phyloP scores from a whole-genome alignment of 2,329 filamentous ascomycete species.

The Botrytis elliptica region DNA sequence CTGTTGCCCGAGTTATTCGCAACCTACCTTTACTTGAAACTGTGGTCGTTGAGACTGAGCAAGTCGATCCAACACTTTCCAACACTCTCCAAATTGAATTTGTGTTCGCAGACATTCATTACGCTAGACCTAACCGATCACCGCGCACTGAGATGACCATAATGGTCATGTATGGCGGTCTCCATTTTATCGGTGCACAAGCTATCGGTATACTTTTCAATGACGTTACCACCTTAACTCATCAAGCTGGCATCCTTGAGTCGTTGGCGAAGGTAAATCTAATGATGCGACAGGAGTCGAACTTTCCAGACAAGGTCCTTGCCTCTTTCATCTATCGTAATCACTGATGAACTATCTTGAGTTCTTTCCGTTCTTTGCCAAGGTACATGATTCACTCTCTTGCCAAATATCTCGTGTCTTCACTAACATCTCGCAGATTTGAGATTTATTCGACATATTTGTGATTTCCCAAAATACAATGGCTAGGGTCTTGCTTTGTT shows the following conservation, averaged over 20 bases:
- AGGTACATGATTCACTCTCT: not conserved
- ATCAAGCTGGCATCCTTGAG: constrained; percentile 4
- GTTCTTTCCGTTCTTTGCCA: not conserved
- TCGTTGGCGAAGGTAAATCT: not conserved
- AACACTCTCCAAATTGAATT: not conserved
- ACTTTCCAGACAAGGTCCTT: not conserved
- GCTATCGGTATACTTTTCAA: not conserved
- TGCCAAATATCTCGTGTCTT: not conserved
- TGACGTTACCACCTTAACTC: not conserved
- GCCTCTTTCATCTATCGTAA: not conserved
- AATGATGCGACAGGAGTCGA: not conserved
- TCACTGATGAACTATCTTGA: not conserved
- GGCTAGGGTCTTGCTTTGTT: not conserved
- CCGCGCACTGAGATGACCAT: constrained; percentile 14
- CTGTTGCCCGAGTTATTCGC: not conserved
- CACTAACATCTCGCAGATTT: not conserved
- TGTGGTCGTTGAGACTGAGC: not conserved
- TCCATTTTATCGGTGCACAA: not conserved
- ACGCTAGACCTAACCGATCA: not conserved
- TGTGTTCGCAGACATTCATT: not conserved
- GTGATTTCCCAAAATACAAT: not conserved
- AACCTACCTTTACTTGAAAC: constrained; percentile 4
- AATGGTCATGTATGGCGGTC: not conserved
- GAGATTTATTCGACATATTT: not conserved
- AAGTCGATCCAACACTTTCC: not conserved